A percentile compares a stretch with the other conserved stretches of the same genome.
phyloP scores from a whole-genome alignment of 176 grass and related monocot genomes.

The Triticum turgidum region DNA sequence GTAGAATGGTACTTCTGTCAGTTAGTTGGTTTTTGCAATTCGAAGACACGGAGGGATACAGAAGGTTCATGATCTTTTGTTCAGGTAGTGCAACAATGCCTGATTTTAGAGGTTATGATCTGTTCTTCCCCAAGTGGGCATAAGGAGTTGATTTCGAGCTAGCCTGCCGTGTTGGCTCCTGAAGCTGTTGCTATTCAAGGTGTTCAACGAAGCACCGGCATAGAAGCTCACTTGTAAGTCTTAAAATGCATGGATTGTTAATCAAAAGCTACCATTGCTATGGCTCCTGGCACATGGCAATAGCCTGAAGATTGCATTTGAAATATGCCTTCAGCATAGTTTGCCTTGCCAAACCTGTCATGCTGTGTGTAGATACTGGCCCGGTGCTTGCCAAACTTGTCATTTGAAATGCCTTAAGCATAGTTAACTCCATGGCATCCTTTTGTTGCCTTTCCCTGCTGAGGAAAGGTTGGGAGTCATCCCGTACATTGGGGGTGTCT shows the following conservation, averaged over 20 bases:
- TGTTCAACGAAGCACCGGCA: neutral
- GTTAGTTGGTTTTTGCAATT: slow-evolving; percentile 34
- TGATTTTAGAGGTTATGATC: slow-evolving; percentile 33
- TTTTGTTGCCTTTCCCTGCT: neutral
- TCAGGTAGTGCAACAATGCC: slow-evolving; percentile 37
- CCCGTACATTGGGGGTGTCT: neutral
- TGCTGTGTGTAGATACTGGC: neutral
- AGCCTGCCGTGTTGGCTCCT: neutral
- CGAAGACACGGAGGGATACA: neutral
- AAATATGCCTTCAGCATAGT: slow-evolving; percentile 22
- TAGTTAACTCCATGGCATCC: neutral
- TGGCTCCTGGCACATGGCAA: neutral
- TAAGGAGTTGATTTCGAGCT: slow-evolving; percentile 4
- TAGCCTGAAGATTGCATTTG: slow-evolving; percentile 12
- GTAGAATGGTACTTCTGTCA: slow-evolving; percentile 19
- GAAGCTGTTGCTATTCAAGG: slow-evolving; percentile 8
- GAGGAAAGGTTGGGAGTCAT: slow-evolving; percentile 7
- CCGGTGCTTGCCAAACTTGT: neutral
- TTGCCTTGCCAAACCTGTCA: neutral
- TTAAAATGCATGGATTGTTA: slow-evolving; percentile 18
- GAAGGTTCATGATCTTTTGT: slow-evolving; percentile 31
- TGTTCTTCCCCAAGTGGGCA: slow-evolving; percentile 22
- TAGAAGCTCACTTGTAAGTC: neutral
- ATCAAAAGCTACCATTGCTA: neutral
- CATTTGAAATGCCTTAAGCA: too few relatives aligned